phyloP scores from a whole-genome alignment of 2,329 filamentous ascomycete species.

The Thermochaetoides dissita region DNA sequence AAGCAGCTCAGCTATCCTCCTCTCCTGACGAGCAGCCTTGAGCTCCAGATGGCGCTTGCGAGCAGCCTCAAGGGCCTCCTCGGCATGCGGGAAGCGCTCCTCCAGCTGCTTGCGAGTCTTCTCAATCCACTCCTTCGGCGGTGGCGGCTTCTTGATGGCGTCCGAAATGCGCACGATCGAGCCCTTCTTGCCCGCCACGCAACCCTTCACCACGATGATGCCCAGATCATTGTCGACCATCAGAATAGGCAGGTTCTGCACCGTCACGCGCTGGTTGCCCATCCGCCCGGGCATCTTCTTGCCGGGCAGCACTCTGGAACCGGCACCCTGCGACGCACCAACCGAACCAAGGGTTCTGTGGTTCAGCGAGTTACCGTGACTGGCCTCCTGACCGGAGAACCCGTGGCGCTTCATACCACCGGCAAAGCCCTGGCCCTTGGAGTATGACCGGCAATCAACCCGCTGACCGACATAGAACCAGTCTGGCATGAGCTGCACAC shows the following conservation, averaged over 20 bases:
- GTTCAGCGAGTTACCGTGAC: conserved; percentile 88
- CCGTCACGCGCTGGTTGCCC: conserved; percentile 76
- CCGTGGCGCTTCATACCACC: conserved; percentile 97
- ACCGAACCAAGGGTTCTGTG: conserved; percentile 85
- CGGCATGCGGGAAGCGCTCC: conserved; percentile 34
- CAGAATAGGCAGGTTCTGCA: conserved; percentile 82
- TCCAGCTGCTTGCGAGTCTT: conserved; percentile 29
- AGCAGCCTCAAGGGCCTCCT: conserved; percentile 33
- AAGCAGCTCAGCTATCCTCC: conserved; percentile 24
- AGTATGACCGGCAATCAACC: conserved; percentile 69
- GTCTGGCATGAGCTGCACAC: conserved; percentile 62
- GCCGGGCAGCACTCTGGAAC: conserved; percentile 81
- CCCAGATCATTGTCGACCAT: conserved; percentile 79
- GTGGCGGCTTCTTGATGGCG: conserved; percentile 66
- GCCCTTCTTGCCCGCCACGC: conserved; percentile 78
- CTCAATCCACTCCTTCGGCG: conserved; percentile 34
- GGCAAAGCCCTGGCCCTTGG: conserved; percentile 81
- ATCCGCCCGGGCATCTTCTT: conserved; percentile 98
- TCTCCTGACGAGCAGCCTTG: conserved; percentile 34
- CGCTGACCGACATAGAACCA: conserved; percentile 88
- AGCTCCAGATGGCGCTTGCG: conserved; percentile 37
- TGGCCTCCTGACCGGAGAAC: conserved; percentile 75
- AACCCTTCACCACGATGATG: conserved; percentile 74
- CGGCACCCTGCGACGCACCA: conserved; percentile 80
- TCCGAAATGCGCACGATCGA: conserved; percentile 77